Evolutionary conservation across 2,329 filamentous ascomycete genomes (phyloP), one percentile per base, ranked within the genome.

Genomic region (Plectosphaerella plurivora): DNA sequence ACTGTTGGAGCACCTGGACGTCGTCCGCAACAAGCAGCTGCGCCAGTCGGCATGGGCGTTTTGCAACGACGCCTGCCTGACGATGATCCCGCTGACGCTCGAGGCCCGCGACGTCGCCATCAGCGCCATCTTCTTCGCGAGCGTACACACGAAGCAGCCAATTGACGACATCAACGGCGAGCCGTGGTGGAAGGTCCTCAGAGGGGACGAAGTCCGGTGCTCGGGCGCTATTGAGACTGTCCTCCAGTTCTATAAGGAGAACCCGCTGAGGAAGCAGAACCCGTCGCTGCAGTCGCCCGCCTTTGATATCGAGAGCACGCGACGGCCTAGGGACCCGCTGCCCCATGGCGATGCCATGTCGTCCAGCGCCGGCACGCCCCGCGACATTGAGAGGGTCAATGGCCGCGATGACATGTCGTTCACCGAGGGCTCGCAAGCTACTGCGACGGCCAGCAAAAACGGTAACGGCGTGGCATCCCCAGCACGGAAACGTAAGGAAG

Each of bases 31-130:
- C 70, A 93, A 93, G 70, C 75, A 80, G 51, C 73, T 97, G 28
- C 83, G 93, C 51, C 92, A 96, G 69, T 84, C 89, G 0, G 88
- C 91, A 1, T 97, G 94, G 91, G 88, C 91, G 0, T 97, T 97
- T 63, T 84, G 96, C 57, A 97, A 95, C 65, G 94, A 99, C 69
- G 88, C 88, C 18, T 89, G 86, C 58, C 83, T 93, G 55, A 97
- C 93, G 1, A 83, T 87, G 41, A 77, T 97, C 47, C 95, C 92
- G 54, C 79, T 99, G 3, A 77, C 95, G 28, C 88, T 92, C 67
- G 83, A 84, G 18, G 83, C 91, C 15, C 82, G 85, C 41, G 89
- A 91, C 39, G 89, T 97, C 50, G 91, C 93, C 15, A 88, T 93
- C 33, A 87, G 85, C 24, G 87, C 91, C 16, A 81, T 99, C 24